phyloP scores from a whole-genome alignment of 352 stramenopile genomes.

The Globisporangium megalacanthum region DNA sequence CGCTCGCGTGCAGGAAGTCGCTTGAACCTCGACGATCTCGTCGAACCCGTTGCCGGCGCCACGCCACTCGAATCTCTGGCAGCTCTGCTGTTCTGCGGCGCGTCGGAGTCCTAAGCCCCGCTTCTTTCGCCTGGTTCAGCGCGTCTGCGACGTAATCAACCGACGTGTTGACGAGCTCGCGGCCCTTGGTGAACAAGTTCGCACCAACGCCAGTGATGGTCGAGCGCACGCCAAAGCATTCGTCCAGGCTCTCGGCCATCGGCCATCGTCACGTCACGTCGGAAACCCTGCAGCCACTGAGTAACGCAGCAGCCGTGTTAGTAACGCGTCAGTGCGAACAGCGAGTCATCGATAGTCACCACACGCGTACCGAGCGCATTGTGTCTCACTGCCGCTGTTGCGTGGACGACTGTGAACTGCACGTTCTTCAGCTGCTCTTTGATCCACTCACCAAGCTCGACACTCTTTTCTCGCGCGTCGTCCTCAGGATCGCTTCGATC shows the following conservation, averaged over 20 bases:
- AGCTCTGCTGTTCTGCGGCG: too few species aligned
- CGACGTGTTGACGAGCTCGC: constrained; percentile 50
- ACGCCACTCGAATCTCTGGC: too few species aligned
- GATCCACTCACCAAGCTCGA: constrained; percentile 60
- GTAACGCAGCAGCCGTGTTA: too few species aligned
- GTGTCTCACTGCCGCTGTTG: constrained; percentile 11
- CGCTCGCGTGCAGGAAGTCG: too few species aligned
- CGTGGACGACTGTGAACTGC: constrained; percentile 24
- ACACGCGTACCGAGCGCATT: constrained; percentile 6
- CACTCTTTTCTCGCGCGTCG: constrained; percentile 41
- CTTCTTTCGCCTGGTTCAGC: constrained; percentile 59
- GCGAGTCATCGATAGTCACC: too few species aligned
- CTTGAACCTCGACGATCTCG: too few species aligned
- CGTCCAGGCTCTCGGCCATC: constrained; percentile 58
- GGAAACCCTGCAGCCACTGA: constrained; percentile 44
- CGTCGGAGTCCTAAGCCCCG: constrained; percentile 32
- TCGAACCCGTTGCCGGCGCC: too few species aligned
- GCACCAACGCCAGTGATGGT: constrained; percentile 58
- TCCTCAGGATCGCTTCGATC: constrained; percentile 60
- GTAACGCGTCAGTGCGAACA: too few species aligned
- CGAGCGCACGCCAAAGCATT: constrained; percentile 46
- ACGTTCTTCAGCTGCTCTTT: constrained; percentile 47
- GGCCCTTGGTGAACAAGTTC: constrained; percentile 38
- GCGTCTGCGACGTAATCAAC: constrained; percentile 67
- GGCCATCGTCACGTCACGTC: constrained; percentile 39